A percentile compares a stretch with the other conserved stretches of the same genome.
phyloP scores from a whole-genome alignment of 2,329 filamentous ascomycete species.

The Aspergillus floridensis region DNA sequence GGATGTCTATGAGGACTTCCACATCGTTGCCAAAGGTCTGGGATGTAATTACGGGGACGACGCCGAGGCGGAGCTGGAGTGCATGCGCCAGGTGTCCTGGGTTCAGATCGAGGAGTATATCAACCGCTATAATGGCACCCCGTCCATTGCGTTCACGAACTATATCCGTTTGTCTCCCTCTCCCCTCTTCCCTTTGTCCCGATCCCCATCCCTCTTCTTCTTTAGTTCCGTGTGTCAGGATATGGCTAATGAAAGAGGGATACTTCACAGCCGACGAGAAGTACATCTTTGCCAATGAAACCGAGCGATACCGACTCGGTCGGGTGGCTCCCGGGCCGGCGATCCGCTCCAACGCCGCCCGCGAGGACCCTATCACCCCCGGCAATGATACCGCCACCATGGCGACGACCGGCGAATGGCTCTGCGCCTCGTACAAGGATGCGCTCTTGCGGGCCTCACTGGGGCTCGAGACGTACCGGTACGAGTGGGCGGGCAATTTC shows the following conservation, averaged over 20 bases:
- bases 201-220: too few species aligned
- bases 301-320: conserved; percentile 5
- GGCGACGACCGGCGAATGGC: conserved; percentile 8
- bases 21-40: conserved; percentile 28
- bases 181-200: too few species aligned
- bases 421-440: conserved; percentile 13
- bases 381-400: conserved; percentile 14
- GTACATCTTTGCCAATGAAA: conserved; percentile 30
- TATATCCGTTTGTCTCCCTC: background rate
- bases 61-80: conserved; percentile 24
- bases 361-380: conserved; percentile 13
- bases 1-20: conserved; percentile 24
- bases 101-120: conserved; percentile 28
- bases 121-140: conserved; percentile 22
- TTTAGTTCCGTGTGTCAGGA: too few species aligned
- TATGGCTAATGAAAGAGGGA: background rate
- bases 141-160: conserved; percentile 20
- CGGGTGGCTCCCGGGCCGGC: background rate
- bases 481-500: conserved; percentile 43
- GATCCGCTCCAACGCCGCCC: conserved; percentile 17
- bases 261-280: conserved; percentile 21
- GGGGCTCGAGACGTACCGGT: conserved; percentile 37
- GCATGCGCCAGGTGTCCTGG: conserved; percentile 28
- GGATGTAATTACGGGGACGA: conserved; percentile 26
- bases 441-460: conserved; percentile 4